Conservation (phyloP, 1,139 yeast genomes). For the Hyphopichia pseudoburtonii region DNA sequence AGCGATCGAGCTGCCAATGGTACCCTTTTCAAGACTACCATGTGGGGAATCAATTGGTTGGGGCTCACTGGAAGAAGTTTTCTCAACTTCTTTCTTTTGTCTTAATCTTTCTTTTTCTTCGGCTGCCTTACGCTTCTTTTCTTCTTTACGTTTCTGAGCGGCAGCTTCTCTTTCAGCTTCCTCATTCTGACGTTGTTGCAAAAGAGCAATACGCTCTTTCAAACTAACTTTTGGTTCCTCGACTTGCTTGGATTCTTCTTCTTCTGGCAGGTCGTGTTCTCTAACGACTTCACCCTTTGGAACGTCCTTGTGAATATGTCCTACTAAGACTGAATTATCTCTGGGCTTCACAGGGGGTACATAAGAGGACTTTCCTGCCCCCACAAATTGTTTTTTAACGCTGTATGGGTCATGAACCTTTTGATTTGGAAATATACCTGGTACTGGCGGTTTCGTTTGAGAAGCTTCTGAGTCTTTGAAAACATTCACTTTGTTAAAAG, state of each 20-base stretch:
- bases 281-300: constrained; percentile 18
- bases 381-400: constrained; percentile 44
- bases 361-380: constrained; percentile 43
- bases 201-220: constrained; percentile 80
- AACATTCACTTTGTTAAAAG: background rate
- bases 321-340: constrained; percentile 36
- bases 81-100: constrained; percentile 11
- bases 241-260: constrained; percentile 31
- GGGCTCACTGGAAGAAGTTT: constrained; percentile 5
- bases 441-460: constrained; percentile 18
- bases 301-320: constrained; percentile 29
- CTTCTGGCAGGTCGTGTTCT: constrained; percentile 16
- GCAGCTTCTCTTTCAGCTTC: constrained; percentile 77
- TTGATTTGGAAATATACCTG: constrained; percentile 25
- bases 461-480: constrained; percentile 3
- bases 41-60: constrained; percentile 5
- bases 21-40: constrained; percentile 1
- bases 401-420: constrained; percentile 42
- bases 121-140: constrained; percentile 47
- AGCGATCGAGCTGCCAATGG: constrained; percentile 5
- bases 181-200: constrained; percentile 80
- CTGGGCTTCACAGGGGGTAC: constrained; percentile 46
- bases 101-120: constrained; percentile 29
- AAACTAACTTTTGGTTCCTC: constrained; percentile 75
- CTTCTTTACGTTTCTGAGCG: constrained; percentile 55